Base-by-base conservation (phyloP, 2,329 filamentous ascomycete genomes). In the Westerdykella ornata region DNA sequence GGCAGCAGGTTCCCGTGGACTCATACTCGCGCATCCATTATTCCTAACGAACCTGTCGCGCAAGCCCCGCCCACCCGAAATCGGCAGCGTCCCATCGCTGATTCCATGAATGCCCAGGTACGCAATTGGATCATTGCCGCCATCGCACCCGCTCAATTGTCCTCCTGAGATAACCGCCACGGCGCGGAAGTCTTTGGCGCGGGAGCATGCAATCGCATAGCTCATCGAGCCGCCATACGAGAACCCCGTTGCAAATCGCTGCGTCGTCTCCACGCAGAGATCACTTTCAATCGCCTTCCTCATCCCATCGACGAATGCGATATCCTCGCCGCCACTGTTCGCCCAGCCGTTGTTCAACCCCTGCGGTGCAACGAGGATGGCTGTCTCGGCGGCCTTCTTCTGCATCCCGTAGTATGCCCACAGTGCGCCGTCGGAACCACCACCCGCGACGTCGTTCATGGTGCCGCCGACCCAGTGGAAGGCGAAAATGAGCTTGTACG, bases 211-310 rank as follows among this genome's bases (percentile, higher is more conserved):
- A 12, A 72, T 51, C 1, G 64, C 57, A 51, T 61, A 69, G 3
- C 59, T 62, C 67, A 73, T 72, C 34, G 65, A 63, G 31, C 60
- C 69, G 29, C 71, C 69, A 48, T 69, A 72, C 44, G 65, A 68
- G 54, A 69, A 72, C n/a, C 69, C 69, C 1, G 68, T 68, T 18
- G 68, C 60, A 53, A 72, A 73, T 41, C 67, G 59, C 39, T 65
- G 60, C 33, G 53, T 56, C 42, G 66, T 55, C 43, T 74, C 62
- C 19, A 73, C 53, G 45, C 71, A 73, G 31, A 73, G 64, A 18
- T 65, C 59, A 5, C 52, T 46, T 45, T 70, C 62, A 20, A 71
- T 53, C 8, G 54, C 56, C 19, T 60, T 53, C 28, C 71, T 48
- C 39, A 73, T 65, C 4, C 53, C 46, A 31, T 70, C 63, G 29